These are phyloP conservation scores for Trametes cubensis DNA, from an alignment of 768 basidiomycete species.

Conservation along the genomic window DNA sequence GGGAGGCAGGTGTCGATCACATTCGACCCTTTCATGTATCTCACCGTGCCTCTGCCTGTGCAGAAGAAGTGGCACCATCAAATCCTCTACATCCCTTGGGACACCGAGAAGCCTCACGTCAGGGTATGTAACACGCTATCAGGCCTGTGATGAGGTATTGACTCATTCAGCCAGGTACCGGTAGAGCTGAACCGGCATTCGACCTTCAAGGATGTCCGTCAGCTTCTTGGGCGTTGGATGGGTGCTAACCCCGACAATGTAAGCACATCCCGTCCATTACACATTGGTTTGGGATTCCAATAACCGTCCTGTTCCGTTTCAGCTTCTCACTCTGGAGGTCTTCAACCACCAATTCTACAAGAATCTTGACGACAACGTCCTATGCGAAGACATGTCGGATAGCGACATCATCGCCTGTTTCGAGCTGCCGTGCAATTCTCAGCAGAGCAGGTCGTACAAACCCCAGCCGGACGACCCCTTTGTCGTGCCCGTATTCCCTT, in stretches of 20 bases:
- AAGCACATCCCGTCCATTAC: slow-evolving; percentile 28
- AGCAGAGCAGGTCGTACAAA: slow-evolving; percentile 64
- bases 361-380: slow-evolving; percentile 72
- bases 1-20: slow-evolving; percentile 87
- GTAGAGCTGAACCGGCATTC: slow-evolving; percentile 77
- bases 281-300: background rate
- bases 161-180: slow-evolving; percentile 53
- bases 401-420: slow-evolving; percentile 75
- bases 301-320: slow-evolving; percentile 17
- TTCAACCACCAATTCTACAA: slow-evolving; percentile 85
- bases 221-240: slow-evolving; percentile 78
- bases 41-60: slow-evolving; percentile 93
- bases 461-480: slow-evolving; percentile 64
- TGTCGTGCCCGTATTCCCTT: slow-evolving; percentile 78
- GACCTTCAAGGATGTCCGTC: slow-evolving; percentile 80
- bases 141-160: background rate
- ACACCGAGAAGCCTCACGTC: slow-evolving; percentile 62
- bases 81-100: slow-evolving; percentile 81
- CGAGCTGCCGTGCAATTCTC: slow-evolving; percentile 77
- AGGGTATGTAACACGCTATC: slow-evolving; percentile 45
- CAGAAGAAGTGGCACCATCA: slow-evolving; percentile 82
- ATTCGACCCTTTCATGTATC: slow-evolving; percentile 99
- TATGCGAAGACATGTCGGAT: slow-evolving; percentile 73
- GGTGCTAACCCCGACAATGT: slow-evolving; percentile 75
- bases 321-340: slow-evolving; percentile 87